phyloP scores from a whole-genome alignment of 345 rosid genomes.

The Streptanthus diversifolius region DNA sequence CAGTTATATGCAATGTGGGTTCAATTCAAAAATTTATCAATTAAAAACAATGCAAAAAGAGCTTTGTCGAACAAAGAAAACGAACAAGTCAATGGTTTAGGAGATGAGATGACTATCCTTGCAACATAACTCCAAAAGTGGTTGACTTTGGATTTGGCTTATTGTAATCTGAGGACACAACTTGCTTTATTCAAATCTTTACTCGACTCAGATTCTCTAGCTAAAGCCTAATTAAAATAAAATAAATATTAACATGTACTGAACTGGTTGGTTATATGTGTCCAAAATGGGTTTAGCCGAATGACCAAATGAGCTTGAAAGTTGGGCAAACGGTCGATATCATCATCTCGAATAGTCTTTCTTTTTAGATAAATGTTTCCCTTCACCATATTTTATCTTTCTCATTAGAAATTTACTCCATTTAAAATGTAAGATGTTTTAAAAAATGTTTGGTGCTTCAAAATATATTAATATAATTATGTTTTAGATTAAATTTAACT shows the following conservation, averaged over 20 bases:
- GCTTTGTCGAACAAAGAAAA: background rate
- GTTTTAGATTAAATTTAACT: too few species aligned
- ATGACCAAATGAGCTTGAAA: background rate
- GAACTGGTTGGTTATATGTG: background rate
- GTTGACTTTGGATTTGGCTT: constrained; percentile 7
- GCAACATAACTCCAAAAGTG: constrained; percentile 16
- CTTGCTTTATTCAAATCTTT: background rate
- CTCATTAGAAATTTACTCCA: too few species aligned
- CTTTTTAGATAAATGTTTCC: background rate
- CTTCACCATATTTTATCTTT: too few species aligned
- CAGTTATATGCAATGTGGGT: background rate
- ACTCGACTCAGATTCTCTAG: constrained; percentile 8
- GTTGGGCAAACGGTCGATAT: background rate
- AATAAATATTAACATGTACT: background rate
- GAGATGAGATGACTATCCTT: background rate
- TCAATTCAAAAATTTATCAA: background rate
- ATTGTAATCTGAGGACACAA: background rate
- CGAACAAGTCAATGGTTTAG: background rate
- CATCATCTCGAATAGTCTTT: background rate
- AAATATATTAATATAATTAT: too few species aligned
- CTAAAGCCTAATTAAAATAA: background rate
- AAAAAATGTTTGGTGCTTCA: too few species aligned
- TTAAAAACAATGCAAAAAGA: background rate
- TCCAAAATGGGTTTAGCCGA: background rate
- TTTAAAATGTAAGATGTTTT: too few species aligned